Percentiles rank a stretch among this genome's conserved stretches.
Conservation (phyloP, 2,329 filamentous ascomycete species). For the Oidium heveae region DNA sequence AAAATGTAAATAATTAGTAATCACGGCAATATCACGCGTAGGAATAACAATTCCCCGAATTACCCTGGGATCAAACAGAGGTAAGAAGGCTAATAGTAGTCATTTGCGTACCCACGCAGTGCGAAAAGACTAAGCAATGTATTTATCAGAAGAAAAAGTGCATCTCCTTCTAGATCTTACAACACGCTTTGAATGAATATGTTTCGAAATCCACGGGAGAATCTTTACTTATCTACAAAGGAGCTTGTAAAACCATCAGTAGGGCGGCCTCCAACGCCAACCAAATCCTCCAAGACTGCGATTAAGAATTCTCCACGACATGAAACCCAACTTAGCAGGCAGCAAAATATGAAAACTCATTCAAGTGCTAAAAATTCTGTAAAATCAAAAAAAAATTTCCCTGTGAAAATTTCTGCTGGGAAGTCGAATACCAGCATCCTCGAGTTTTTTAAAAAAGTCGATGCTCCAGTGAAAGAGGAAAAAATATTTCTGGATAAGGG, state of each 20-base stretch:
- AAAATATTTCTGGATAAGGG: slow-evolving; percentile 26
- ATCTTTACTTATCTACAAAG: slow-evolving; percentile 14
- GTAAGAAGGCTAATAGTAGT: too few species aligned
- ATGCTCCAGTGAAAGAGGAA: slow-evolving; percentile 23
- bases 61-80: too few species aligned
- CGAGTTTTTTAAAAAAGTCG: slow-evolving; percentile 49
- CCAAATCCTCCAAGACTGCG: slow-evolving; percentile 5
- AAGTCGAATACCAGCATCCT: slow-evolving; percentile 39
- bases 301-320: background rate
- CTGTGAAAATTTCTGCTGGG: slow-evolving; percentile 5
- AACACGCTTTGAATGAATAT: slow-evolving; percentile 12
- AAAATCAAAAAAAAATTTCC: slow-evolving; percentile 8
- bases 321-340: background rate
- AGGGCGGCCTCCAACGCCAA: slow-evolving; percentile 27
- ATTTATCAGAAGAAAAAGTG: too few species aligned
- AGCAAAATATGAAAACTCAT: slow-evolving; percentile 8
- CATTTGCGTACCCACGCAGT: too few species aligned
- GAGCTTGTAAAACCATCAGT: slow-evolving; percentile 19
- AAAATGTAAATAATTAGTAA: too few species aligned
- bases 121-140: too few species aligned
- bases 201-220: slow-evolving; percentile 29
- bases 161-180: too few species aligned
- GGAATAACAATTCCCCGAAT: too few species aligned
- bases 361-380: slow-evolving; percentile 6
- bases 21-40: too few species aligned